A percentile compares a stretch with the other conserved stretches of the same genome.
These are phyloP conservation scores for Aspergillus bombycis DNA, from an alignment of 2,329 filamentous ascomycete species.

Conservation along the genomic window DNA sequence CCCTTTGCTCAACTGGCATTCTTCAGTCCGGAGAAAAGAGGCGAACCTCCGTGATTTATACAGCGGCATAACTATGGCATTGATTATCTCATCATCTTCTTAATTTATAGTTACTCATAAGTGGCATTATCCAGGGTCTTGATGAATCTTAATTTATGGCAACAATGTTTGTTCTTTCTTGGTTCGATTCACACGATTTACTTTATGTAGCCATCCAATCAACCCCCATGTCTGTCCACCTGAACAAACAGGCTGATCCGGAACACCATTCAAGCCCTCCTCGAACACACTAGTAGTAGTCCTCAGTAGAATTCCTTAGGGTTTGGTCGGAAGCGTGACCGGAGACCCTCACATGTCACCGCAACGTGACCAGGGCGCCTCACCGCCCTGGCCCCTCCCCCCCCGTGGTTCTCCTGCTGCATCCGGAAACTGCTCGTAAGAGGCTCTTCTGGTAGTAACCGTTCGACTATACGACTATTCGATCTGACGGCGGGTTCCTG, in stretches of 20 bases:
- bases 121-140: too few species aligned
- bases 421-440: conserved; percentile 1
- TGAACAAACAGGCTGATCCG: too few species aligned
- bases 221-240: too few species aligned
- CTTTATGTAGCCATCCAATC: background rate
- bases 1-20: background rate
- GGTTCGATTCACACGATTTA: background rate
- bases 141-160: too few species aligned
- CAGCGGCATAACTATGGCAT: background rate
- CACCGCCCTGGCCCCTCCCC: conserved; percentile 11
- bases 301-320: too few species aligned
- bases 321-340: too few species aligned
- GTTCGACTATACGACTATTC: background rate
- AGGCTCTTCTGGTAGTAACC: background rate
- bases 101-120: too few species aligned
- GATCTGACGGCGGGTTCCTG: background rate
- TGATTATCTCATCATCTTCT: background rate
- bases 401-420: background rate
- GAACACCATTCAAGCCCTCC: too few species aligned
- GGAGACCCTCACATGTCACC: background rate
- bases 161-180: background rate
- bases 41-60: background rate
- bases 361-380: conserved; percentile 7
- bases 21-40: too few species aligned
- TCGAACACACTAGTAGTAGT: too few species aligned